phyloP scores from a whole-genome alignment of 495 filamentous ascomycete genomes.

The Filosporella fistucella region DNA sequence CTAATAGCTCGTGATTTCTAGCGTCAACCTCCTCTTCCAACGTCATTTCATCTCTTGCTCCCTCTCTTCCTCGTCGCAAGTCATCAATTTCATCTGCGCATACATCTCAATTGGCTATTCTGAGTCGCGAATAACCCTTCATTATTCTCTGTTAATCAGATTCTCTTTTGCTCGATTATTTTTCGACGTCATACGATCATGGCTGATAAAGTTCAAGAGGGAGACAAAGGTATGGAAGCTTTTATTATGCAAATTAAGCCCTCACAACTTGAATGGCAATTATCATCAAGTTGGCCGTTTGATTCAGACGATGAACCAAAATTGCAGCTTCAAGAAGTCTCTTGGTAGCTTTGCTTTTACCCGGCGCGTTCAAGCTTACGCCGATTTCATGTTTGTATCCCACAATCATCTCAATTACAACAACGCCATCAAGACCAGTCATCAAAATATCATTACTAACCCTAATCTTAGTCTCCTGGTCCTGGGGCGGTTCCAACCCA shows the following conservation, averaged over 20 bases:
- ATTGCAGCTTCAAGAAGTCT: too few relatives aligned
- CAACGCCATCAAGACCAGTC: too few relatives aligned
- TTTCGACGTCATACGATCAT: too few relatives aligned
- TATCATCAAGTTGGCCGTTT: too few relatives aligned
- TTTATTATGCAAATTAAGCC: too few relatives aligned
- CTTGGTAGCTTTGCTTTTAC: too few relatives aligned
- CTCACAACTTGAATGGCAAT: too few relatives aligned
- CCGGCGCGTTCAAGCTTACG: too few relatives aligned
- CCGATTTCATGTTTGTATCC: too few relatives aligned
- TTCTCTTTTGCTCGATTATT: not conserved
- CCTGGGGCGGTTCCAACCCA: constrained; percentile 47
- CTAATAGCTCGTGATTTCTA: constrained; percentile 2
- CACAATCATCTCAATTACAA: too few relatives aligned
- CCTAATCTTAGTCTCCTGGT: constrained; percentile 61
- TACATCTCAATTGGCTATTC: not conserved
- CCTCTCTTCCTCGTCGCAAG: constrained; percentile 17
- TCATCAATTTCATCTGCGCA: constrained; percentile 14
- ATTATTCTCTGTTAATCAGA: not conserved
- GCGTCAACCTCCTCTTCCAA: constrained; percentile 17
- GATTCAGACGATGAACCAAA: too few relatives aligned
- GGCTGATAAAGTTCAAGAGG: constrained; percentile 15
- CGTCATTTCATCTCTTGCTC: constrained; percentile 8
- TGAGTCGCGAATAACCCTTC: not conserved
- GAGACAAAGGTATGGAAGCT: constrained; percentile 22
- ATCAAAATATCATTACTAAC: too few relatives aligned